These are phyloP conservation scores for Solanum piurae DNA, from an alignment of 257 asterid species.

Conservation along the genomic window DNA sequence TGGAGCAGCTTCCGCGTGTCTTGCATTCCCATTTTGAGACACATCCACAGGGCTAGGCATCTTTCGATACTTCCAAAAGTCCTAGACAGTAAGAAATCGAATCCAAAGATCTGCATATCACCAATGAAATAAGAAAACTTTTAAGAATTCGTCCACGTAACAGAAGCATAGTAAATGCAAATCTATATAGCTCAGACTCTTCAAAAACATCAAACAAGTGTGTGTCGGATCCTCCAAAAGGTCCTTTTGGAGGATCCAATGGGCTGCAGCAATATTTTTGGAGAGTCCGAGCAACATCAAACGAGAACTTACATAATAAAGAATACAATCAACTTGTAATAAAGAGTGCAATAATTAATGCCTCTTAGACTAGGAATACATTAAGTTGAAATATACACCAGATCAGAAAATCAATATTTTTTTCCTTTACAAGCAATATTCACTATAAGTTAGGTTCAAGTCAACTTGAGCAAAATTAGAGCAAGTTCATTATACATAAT, in stretches of 20 bases:
- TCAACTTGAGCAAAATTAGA: neutral
- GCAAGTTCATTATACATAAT: neutral
- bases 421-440: neutral
- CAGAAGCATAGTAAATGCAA: neutral
- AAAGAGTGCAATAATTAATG: neutral
- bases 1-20: conserved; percentile 32
- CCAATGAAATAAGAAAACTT: neutral
- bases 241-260: neutral
- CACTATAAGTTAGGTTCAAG: neutral
- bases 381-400: neutral
- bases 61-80: conserved; percentile 3
- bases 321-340: neutral
- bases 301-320: neutral
- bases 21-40: conserved; percentile 35
- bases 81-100: neutral
- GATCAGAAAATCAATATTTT: neutral
- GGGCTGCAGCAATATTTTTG: neutral
- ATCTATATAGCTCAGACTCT: neutral
- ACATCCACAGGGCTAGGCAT: conserved; percentile 40
- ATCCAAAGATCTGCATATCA: conserved; percentile 17
- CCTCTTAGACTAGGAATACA: neutral
- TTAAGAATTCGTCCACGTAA: neutral
- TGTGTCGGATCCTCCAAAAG: neutral
- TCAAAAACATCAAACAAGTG: neutral
- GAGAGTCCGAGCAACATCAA: neutral